These are phyloP conservation scores for Allium cepa DNA, from an alignment of 106 monocot genomes.

Conservation along the genomic window DNA sequence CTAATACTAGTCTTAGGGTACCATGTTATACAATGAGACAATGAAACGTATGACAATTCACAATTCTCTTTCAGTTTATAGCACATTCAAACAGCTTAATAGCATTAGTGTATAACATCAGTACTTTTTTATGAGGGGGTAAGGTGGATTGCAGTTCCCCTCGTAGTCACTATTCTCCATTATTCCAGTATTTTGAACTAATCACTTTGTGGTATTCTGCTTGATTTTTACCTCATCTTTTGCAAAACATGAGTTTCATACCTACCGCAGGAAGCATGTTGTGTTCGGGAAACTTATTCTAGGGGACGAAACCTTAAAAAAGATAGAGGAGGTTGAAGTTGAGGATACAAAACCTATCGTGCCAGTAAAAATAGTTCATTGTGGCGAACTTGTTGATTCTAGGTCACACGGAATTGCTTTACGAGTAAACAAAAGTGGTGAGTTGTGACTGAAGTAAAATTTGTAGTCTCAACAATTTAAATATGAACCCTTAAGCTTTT, in stretches of 20 bases:
- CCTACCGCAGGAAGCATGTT: constrained; percentile 64
- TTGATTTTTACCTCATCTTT: no score
- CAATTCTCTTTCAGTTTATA: no score
- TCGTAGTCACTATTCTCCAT: no score
- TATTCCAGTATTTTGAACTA: no score
- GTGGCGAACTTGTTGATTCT: constrained; percentile 61
- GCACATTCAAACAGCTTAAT: no score
- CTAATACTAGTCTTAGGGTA: no score
- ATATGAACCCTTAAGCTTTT: background rate
- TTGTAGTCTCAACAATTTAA: background rate
- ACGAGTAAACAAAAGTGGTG: constrained; percentile 27
- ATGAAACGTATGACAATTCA: no score
- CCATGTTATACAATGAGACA: no score
- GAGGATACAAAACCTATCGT: constrained; percentile 48
- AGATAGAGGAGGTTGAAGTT: constrained; percentile 75
- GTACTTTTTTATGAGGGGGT: no score
- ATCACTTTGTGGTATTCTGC: no score
- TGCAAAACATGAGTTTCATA: background rate
- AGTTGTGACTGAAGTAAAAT: background rate
- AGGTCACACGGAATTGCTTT: constrained; percentile 4
- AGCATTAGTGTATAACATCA: no score
- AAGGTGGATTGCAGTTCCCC: no score
- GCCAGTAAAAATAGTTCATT: constrained; percentile 68
- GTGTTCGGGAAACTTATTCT: constrained; percentile 89
- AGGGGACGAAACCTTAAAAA: constrained; percentile 70